Percentiles rank a stretch among this genome's conserved stretches.
Evolutionary conservation across 2,329 filamentous ascomycete genomes (phyloP).

Genomic region (Ophiostoma novo-ulmi): DNA sequence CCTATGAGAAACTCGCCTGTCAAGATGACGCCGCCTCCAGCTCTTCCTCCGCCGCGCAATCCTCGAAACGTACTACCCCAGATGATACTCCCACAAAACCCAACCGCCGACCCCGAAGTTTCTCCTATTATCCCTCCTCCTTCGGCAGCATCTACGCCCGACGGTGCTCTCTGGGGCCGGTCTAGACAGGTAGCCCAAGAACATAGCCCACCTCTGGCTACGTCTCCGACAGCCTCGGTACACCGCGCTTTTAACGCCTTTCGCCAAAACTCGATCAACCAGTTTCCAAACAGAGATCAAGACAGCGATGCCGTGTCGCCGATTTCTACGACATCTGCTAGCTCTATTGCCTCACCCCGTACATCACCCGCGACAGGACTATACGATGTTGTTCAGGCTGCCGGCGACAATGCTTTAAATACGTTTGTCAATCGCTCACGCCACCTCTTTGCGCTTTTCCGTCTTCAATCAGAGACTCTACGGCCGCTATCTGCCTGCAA

Average conservation of each 20-base stretch:
- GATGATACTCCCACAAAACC: background rate
- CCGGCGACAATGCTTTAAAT: slow-evolving; percentile 56
- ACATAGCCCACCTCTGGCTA: slow-evolving; percentile 39
- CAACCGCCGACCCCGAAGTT: slow-evolving; percentile 11
- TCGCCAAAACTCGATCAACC: slow-evolving; percentile 30
- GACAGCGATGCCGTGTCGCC: slow-evolving; percentile 21
- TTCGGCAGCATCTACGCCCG: slow-evolving; percentile 18
- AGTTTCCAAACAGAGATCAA: slow-evolving; percentile 29
- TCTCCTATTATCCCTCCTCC: slow-evolving; percentile 22
- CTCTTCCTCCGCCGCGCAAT: slow-evolving; percentile 24
- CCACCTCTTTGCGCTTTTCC: slow-evolving; percentile 71
- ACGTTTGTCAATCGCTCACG: slow-evolving; percentile 66
- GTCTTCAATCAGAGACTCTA: slow-evolving; percentile 68
- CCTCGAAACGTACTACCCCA: slow-evolving; percentile 8
- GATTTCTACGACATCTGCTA: slow-evolving; percentile 7
- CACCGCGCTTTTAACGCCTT: slow-evolving; percentile 30
- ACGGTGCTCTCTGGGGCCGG: slow-evolving; percentile 25
- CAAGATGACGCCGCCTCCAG: slow-evolving; percentile 17
- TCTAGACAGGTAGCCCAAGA: slow-evolving; percentile 28
- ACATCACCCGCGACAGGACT: slow-evolving; percentile 26
- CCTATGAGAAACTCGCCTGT: slow-evolving; percentile 14
- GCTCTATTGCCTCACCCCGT: slow-evolving; percentile 20
- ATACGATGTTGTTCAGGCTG: slow-evolving; percentile 41
- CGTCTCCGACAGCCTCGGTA: slow-evolving; percentile 30
- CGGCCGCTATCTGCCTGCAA: slow-evolving; percentile 60